Evolutionary conservation across 2,329 filamentous ascomycete species (phyloP).

Genomic region (Cladosporium velox): DNA sequence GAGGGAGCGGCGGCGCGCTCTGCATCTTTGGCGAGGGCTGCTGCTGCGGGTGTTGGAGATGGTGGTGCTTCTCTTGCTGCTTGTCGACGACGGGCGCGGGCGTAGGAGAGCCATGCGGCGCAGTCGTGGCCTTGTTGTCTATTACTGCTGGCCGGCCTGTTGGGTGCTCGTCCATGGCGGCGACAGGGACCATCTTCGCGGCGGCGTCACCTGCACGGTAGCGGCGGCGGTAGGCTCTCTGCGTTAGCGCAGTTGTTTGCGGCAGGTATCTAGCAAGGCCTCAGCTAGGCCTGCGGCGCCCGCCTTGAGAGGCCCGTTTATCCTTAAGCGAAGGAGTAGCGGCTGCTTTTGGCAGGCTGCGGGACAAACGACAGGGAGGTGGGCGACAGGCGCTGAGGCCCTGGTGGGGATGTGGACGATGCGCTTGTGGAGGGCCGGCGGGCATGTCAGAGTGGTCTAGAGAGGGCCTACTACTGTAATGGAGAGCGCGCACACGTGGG

Average conservation of each 20-base stretch:
- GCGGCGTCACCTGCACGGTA: conserved; percentile 20
- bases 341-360: conserved; percentile 18
- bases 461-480: background rate
- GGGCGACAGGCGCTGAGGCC: conserved; percentile 11
- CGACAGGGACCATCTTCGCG: conserved; percentile 19
- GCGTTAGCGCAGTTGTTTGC: conserved; percentile 18
- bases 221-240: conserved; percentile 14
- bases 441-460: conserved; percentile 5
- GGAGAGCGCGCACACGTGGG: conserved; percentile 5
- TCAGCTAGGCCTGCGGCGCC: conserved; percentile 16
- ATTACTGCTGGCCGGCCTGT: background rate
- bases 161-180: conserved; percentile 17
- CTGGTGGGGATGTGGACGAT: conserved; percentile 13
- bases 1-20: conserved; percentile 7
- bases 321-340: conserved; percentile 21
- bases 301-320: conserved; percentile 21
- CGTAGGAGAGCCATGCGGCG: conserved; percentile 15
- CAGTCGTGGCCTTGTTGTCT: conserved; percentile 12
- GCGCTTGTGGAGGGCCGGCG: conserved; percentile 10
- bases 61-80: background rate
- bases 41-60: background rate
- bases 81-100: conserved; percentile 18
- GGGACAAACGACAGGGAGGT: conserved; percentile 16
- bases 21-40: conserved; percentile 19
- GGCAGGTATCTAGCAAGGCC: conserved; percentile 19